A percentile compares a stretch with the other conserved stretches of the same genome.
These are phyloP conservation scores for Dioszegia crocea DNA, from an alignment of 768 basidiomycete genomes.

Conservation along the genomic window DNA sequence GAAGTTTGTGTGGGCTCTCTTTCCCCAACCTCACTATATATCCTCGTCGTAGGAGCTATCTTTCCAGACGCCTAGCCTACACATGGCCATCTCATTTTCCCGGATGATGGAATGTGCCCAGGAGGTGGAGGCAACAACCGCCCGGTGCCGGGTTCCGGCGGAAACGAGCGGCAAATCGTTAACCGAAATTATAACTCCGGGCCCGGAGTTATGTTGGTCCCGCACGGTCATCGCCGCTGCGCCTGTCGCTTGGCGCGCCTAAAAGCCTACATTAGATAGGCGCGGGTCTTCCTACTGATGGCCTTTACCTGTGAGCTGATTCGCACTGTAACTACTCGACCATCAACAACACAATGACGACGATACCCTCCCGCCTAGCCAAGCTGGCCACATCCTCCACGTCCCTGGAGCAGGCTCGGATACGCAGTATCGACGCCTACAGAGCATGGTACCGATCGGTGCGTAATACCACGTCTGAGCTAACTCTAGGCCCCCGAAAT, in stretches of 20 bases:
- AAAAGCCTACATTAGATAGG: too few species aligned
- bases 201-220: background rate
- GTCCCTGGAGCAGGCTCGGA: slow-evolving; percentile 59
- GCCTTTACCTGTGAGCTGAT: background rate
- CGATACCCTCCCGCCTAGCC: slow-evolving; percentile 86
- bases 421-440: slow-evolving; percentile 72
- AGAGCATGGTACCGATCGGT: slow-evolving; percentile 91
- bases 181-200: background rate
- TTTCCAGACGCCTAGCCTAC: background rate
- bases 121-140: background rate
- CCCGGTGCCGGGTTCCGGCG: too few species aligned
- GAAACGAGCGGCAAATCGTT: too few species aligned
- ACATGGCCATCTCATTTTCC: background rate
- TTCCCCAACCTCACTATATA: background rate
- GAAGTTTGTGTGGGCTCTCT: background rate
- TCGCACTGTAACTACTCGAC: background rate
- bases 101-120: background rate
- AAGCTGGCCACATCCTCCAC: slow-evolving; percentile 61
- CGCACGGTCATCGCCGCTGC: background rate
- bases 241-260: background rate
- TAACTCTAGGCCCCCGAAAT: slow-evolving; percentile 79
- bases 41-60: too few species aligned
- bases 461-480: slow-evolving; percentile 42
- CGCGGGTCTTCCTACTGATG: too few species aligned
- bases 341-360: slow-evolving; percentile 57